Evolutionary conservation across 768 basidiomycete genomes (phyloP).

Genomic region (Hysterangium stoloniferum): DNA sequence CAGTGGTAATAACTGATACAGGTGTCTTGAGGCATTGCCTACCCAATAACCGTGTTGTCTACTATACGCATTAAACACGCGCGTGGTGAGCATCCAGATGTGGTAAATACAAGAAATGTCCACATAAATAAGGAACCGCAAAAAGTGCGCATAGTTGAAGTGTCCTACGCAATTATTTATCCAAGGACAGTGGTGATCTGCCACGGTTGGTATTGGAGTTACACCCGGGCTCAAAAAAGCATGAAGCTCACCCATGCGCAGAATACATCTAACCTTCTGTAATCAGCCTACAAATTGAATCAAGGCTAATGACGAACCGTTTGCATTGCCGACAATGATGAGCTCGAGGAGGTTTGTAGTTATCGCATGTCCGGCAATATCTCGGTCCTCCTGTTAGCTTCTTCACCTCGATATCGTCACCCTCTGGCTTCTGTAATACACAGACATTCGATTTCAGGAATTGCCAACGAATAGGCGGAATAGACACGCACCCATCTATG

Average conservation of each 20-base stretch:
- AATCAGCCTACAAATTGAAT: no score
- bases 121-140: constrained; percentile 40
- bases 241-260: constrained; percentile 71
- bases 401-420: constrained; percentile 85
- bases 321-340: constrained; percentile 92
- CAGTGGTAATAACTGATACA: background rate
- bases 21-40: constrained; percentile 16
- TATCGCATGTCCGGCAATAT: constrained; percentile 79
- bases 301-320: constrained; percentile 38
- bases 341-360: constrained; percentile 79
- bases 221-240: background rate
- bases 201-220: constrained; percentile 9
- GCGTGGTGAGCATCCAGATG: constrained; percentile 66
- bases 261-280: constrained; percentile 72
- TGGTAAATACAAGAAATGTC: constrained; percentile 57
- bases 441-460: background rate
- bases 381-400: constrained; percentile 75
- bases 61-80: constrained; percentile 44
- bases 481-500: constrained; percentile 50
- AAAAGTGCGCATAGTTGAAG: constrained; percentile 80
- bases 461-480: background rate
- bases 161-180: constrained; percentile 93
- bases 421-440: constrained; percentile 60
- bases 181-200: constrained; percentile 92
- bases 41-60: constrained; percentile 42